phyloP scores from a whole-genome alignment of 352 stramenopile species.

The Phytophthora vignae region DNA sequence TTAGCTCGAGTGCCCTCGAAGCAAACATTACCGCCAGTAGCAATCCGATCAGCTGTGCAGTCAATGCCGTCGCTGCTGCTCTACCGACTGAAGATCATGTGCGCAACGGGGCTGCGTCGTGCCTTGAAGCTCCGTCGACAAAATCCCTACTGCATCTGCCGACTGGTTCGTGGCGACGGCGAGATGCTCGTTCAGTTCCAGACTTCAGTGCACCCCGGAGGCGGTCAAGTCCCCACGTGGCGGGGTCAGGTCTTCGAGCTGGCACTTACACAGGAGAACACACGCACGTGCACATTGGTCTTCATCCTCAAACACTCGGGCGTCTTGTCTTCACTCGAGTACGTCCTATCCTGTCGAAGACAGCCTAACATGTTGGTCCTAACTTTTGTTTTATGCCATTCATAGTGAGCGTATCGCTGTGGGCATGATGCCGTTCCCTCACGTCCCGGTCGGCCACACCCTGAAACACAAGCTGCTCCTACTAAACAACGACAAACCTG shows the following conservation, averaged over 20 bases:
- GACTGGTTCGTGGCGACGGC: conserved; percentile 31
- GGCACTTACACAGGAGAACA: conserved; percentile 28
- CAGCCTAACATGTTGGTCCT: background rate
- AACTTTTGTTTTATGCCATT: background rate
- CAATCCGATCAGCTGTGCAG: conserved; percentile 13
- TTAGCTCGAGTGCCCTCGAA: conserved; percentile 21
- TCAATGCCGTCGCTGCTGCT: conserved; percentile 19
- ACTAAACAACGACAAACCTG: conserved; percentile 32
- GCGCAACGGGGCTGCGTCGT: conserved; percentile 27
- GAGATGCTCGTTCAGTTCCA: conserved; percentile 29
- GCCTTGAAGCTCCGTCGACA: conserved; percentile 25
- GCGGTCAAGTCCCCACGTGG: conserved; percentile 34
- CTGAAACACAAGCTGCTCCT: conserved; percentile 36
- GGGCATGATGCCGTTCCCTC: conserved; percentile 37
- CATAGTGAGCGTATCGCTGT: conserved; percentile 33
- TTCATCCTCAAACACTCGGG: conserved; percentile 38
- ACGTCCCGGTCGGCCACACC: conserved; percentile 23
- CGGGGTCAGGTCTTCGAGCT: conserved; percentile 36
- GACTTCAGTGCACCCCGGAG: conserved; percentile 34
- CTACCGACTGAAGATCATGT: conserved; percentile 36
- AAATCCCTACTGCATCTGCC: conserved; percentile 39
- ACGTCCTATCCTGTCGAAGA: conserved; percentile 14
- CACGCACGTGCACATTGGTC: conserved; percentile 33
- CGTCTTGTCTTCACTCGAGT: conserved; percentile 31
- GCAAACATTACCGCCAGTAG: conserved; percentile 18